Percentiles rank a stretch among this genome's conserved stretches.
phyloP scores from a whole-genome alignment of 495 filamentous ascomycete genomes.

The Lasiosphaeria hispida region DNA sequence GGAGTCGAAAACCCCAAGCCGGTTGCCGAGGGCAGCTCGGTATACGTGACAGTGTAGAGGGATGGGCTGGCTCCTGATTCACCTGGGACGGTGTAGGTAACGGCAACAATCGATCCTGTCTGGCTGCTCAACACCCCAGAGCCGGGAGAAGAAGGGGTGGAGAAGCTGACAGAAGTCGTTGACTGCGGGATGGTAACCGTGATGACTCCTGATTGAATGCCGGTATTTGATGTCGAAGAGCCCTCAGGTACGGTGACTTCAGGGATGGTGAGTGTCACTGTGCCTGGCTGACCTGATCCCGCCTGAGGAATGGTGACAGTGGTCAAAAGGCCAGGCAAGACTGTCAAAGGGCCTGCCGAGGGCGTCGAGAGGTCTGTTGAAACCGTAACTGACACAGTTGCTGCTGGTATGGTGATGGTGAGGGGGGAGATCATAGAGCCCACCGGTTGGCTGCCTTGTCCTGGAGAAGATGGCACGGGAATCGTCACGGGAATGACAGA shows the following conservation, averaged over 20 bases:
- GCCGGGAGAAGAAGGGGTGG: constrained; percentile 1
- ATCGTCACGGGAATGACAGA: constrained; percentile 6
- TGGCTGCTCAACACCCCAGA: not conserved
- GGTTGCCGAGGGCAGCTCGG: not conserved
- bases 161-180: not conserved
- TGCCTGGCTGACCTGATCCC: not conserved
- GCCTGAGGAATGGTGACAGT: constrained; percentile 4
- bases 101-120: constrained; percentile 9
- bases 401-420: not conserved
- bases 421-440: not conserved
- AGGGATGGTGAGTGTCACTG: constrained; percentile 13
- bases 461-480: not conserved
- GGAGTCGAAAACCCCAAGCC: not conserved
- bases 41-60: constrained; percentile 26
- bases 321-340: not conserved
- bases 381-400: no score
- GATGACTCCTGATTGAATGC: no score
- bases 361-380: no score
- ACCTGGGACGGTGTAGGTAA: constrained; percentile 25
- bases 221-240: not conserved
- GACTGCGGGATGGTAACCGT: not conserved
- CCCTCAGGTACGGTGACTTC: not conserved
- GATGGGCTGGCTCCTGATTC: constrained; percentile 3
- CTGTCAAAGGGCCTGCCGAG: not conserved
- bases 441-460: not conserved